phyloP scores from a whole-genome alignment of 306 rosid genomes.

The Fragaria ananassa region DNA sequence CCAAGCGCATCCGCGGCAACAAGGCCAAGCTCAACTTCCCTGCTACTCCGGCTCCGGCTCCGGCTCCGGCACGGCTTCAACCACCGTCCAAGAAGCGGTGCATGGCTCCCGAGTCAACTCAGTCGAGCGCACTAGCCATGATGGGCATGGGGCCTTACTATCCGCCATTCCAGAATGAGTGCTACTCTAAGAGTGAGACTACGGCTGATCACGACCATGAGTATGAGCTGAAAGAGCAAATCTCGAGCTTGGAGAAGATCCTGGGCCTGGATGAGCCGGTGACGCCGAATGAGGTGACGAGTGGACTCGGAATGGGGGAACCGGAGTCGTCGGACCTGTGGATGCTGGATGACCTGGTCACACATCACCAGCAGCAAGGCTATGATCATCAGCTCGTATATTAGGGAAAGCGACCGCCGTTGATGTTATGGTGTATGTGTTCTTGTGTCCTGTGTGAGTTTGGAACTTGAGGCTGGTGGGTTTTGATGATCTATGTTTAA shows the following conservation, averaged over 20 bases:
- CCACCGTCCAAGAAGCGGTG: constrained; percentile 42
- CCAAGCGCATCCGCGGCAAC: constrained; percentile 77
- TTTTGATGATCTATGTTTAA: neutral
- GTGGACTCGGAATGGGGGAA: constrained; percentile 17
- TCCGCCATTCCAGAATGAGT: neutral
- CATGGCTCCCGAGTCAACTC: constrained; percentile 16
- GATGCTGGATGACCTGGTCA: constrained; percentile 60
- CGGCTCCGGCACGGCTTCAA: neutral
- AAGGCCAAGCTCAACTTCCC: constrained; percentile 93
- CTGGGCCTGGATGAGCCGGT: constrained; percentile 48
- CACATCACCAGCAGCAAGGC: constrained; percentile 27
- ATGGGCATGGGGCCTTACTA: neutral
- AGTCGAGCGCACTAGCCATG: neutral
- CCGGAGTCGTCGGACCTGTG: constrained; percentile 40
- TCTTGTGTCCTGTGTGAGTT: neutral
- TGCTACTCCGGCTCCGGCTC: neutral
- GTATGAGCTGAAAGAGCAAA: constrained; percentile 44
- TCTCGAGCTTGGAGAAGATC: constrained; percentile 60
- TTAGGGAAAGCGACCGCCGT: neutral
- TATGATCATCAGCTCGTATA: constrained; percentile 4
- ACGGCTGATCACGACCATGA: neutral
- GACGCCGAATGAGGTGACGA: neutral
- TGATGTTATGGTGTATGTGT: neutral
- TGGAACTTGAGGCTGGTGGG: neutral
- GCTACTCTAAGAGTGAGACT: neutral